Conservation (phyloP, 257 asterid species). For the Solanum dulcamara region DNA sequence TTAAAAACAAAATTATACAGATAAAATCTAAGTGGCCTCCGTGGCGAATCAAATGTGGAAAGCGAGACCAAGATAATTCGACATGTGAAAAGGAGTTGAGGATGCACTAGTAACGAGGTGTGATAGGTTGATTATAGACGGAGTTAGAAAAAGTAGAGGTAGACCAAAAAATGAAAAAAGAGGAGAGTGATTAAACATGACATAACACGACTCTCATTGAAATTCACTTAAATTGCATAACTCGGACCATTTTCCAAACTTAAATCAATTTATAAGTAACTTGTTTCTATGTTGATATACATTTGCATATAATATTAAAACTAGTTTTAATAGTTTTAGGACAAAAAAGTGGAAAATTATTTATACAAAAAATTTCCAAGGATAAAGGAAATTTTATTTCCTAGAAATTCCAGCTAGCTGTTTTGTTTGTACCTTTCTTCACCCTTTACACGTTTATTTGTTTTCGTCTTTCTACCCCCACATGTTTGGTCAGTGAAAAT, state of each 20-base stretch:
- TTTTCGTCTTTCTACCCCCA: background rate
- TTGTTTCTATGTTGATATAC: background rate
- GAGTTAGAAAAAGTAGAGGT: no score
- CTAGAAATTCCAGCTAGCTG: background rate
- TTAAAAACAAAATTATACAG: no score
- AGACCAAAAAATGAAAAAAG: no score
- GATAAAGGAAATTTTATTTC: background rate
- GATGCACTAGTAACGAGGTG: no score
- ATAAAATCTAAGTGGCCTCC: no score
- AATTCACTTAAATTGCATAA: no score
- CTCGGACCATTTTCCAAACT: background rate
- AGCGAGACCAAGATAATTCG: no score
- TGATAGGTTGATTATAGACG: no score
- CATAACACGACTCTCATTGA: no score
- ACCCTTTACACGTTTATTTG: background rate
- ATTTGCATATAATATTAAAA: background rate
- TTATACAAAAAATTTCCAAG: background rate
- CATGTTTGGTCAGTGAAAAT: constrained; percentile 33
- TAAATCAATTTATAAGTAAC: background rate
- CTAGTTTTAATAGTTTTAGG: background rate
- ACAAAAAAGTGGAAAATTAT: background rate
- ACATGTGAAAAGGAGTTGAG: no score
- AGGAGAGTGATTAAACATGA: no score
- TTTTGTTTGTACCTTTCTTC: background rate
- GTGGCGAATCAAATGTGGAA: no score